Conservation (phyloP, 2,329 filamentous ascomycete genomes). For the Periconia sp. region DNA sequence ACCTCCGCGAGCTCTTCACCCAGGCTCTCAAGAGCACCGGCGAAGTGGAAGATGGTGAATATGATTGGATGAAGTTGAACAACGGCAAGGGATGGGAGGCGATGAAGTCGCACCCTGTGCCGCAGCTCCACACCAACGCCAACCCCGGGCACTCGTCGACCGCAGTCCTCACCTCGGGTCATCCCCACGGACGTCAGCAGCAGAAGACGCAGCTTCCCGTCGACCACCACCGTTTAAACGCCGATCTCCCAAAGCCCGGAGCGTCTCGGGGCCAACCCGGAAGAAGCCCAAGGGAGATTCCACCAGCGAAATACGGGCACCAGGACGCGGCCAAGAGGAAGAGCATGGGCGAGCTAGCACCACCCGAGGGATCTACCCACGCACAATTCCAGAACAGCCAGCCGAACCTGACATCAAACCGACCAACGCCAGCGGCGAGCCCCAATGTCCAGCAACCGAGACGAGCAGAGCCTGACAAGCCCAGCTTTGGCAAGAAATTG, state of each 20-base stretch:
- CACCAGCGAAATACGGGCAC: constrained; percentile 21
- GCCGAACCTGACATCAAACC: constrained; percentile 72
- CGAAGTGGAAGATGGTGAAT: constrained; percentile 95
- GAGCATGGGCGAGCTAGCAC: constrained; percentile 76
- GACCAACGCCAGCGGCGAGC: constrained; percentile 52
- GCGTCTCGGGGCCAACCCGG: constrained; percentile 55
- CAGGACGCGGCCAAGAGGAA: constrained; percentile 59
- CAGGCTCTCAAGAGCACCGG: constrained; percentile 92
- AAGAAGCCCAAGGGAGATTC: constrained; percentile 40
- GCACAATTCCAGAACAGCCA: constrained; percentile 97
- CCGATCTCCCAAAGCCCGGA: constrained; percentile 61
- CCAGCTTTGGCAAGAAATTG: constrained; percentile 85
- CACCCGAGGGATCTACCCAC: constrained; percentile 87
- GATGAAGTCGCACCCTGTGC: constrained; percentile 68
- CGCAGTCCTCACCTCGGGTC: constrained; percentile 77
- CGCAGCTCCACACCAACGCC: constrained; percentile 71
- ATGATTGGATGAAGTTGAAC: constrained; percentile 99
- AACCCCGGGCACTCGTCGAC: constrained; percentile 80
- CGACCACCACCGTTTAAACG: constrained; percentile 49
- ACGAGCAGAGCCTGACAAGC: constrained; percentile 64
- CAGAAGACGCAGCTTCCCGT: constrained; percentile 52
- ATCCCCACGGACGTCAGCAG: constrained; percentile 59
- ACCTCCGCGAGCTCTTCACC: constrained; percentile 93
- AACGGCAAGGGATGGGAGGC: constrained; percentile 90
- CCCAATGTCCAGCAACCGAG: constrained; percentile 56